Conservation (phyloP, 1,139 yeast species). For the Candida gigantensis region DNA sequence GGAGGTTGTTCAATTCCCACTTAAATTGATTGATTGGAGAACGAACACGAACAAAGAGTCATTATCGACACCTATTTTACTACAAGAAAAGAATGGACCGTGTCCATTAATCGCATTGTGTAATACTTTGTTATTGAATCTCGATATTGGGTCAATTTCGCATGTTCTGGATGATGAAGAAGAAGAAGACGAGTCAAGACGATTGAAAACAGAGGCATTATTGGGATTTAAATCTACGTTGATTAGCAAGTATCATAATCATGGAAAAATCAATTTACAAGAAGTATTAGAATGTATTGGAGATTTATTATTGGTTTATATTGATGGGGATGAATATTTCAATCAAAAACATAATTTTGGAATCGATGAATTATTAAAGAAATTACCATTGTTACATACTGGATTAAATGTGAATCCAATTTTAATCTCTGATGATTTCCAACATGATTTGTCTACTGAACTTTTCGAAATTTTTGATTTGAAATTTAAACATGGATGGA, state of each 20-base stretch:
- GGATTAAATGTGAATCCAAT: slow-evolving; percentile 78
- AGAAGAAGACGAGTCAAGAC: not conserved
- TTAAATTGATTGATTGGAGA: slow-evolving; percentile 30
- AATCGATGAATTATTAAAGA: slow-evolving; percentile 40
- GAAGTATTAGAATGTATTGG: slow-evolving; percentile 49
- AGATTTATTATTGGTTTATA: slow-evolving; percentile 35
- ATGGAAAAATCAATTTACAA: slow-evolving; percentile 27
- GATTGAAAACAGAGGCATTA: slow-evolving; percentile 16
- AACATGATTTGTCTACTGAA: slow-evolving; percentile 35
- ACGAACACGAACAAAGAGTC: slow-evolving; percentile 24
- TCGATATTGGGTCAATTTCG: slow-evolving; percentile 1
- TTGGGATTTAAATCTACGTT: slow-evolving; percentile 29
- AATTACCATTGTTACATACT: slow-evolving; percentile 65
- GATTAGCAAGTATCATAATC: slow-evolving; percentile 15
- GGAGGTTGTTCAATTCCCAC: slow-evolving; percentile 19
- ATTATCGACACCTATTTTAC: slow-evolving; percentile 55
- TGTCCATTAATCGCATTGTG: slow-evolving; percentile 85
- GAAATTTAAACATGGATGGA: slow-evolving; percentile 54
- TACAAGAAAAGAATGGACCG: slow-evolving; percentile 85
- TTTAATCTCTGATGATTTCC: slow-evolving; percentile 61
- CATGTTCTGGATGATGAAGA: not conserved
- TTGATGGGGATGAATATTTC: slow-evolving; percentile 16
- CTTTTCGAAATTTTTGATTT: slow-evolving; percentile 44
- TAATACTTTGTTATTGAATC: slow-evolving; percentile 44
- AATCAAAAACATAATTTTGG: slow-evolving; percentile 16